Evolutionary conservation across 495 filamentous ascomycete genomes (phyloP).

Genomic region (Penicillium ucsense): DNA sequence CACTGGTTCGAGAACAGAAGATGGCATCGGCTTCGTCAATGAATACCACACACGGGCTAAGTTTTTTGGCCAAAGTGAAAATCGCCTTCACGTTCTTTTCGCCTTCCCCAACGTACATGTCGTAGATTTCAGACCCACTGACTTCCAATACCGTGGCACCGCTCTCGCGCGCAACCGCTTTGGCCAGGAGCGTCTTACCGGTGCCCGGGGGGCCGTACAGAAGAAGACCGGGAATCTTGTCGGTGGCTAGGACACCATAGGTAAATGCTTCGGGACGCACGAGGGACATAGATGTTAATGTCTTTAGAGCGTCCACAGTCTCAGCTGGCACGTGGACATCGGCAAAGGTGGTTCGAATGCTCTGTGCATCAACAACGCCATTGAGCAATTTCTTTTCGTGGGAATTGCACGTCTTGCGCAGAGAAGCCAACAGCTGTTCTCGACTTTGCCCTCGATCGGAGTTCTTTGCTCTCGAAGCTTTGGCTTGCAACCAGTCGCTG

Average conservation of each 20-base stretch:
- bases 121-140: constrained; percentile 71
- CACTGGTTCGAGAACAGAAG: constrained; percentile 60
- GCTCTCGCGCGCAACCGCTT: constrained; percentile 90
- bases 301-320: constrained; percentile 82
- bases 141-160: constrained; percentile 76
- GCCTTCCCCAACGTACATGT: constrained; percentile 92
- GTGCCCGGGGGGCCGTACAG: constrained; percentile 94
- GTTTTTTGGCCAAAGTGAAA: constrained; percentile 82
- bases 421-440: constrained; percentile 25
- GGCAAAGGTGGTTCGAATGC: constrained; percentile 75
- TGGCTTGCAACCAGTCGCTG: constrained; percentile 30
- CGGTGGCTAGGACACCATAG: constrained; percentile 87
- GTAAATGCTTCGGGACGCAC: constrained; percentile 88
- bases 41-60: constrained; percentile 90
- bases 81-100: constrained; percentile 96
- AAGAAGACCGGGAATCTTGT: constrained; percentile 81
- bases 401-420: constrained; percentile 49
- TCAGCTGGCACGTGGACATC: constrained; percentile 74
- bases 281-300: constrained; percentile 79
- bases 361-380: constrained; percentile 70
- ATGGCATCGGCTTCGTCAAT: constrained; percentile 96
- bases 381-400: constrained; percentile 77
- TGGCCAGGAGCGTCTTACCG: constrained; percentile 90
- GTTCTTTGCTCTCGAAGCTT: constrained; percentile 18
- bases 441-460: constrained; percentile 20